Conservation (phyloP, 805 yeast species). For the Huiozyma naganishii region DNA sequence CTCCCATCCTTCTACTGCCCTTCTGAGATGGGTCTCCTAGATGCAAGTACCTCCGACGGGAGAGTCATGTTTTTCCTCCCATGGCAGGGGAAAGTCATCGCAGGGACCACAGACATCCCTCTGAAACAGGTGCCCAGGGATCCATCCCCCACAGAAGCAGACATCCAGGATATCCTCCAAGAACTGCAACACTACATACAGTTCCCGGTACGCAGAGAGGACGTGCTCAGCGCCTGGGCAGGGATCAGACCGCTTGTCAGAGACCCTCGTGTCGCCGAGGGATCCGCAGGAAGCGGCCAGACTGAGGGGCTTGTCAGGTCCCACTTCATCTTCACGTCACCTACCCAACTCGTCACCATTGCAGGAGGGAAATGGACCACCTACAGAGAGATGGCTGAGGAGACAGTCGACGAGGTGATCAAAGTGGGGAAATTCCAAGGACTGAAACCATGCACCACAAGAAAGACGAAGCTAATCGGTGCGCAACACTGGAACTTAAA, state of each 20-base stretch:
- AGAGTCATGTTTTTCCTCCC: conserved; percentile 95
- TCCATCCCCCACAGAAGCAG: conserved; percentile 82
- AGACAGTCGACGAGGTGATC: conserved; percentile 69
- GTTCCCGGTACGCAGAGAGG: conserved; percentile 80
- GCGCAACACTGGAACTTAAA: conserved; percentile 71
- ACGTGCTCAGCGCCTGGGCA: conserved; percentile 91
- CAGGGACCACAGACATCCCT: conserved; percentile 95
- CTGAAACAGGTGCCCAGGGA: conserved; percentile 55
- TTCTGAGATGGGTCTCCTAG: conserved; percentile 73
- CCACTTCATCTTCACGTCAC: conserved; percentile 63
- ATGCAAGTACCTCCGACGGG: conserved; percentile 88
- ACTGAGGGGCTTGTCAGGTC: conserved; percentile 89
- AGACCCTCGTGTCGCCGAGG: conserved; percentile 53
- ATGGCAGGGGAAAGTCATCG: conserved; percentile 94
- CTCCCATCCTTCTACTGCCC: conserved; percentile 91
- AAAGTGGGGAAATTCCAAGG: conserved; percentile 32
- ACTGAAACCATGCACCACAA: conserved; percentile 33
- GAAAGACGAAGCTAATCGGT: conserved; percentile 53
- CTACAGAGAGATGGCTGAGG: conserved; percentile 95
- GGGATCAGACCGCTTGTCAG: conserved; percentile 92
- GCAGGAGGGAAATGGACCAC: conserved; percentile 99
- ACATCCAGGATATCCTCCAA: conserved; percentile 73
- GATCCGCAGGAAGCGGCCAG: conserved; percentile 29
- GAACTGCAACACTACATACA: conserved; percentile 86
- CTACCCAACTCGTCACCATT: conserved; percentile 72